Base-by-base conservation (phyloP, 345 rosid species). In the Zanthoxylum bungeanum region DNA sequence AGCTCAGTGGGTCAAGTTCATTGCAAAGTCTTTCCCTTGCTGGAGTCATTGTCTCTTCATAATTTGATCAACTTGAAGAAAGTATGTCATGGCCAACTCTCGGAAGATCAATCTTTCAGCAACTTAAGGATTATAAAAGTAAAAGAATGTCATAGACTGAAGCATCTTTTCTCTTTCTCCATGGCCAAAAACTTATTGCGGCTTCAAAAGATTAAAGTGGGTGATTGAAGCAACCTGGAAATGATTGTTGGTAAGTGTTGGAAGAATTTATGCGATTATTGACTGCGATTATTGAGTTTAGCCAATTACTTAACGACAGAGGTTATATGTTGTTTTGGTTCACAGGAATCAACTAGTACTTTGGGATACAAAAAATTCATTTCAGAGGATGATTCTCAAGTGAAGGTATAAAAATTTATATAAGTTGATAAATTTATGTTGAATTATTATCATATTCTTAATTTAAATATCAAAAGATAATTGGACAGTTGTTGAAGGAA, bases 1-100 rank as follows among this genome's bases (percentile, higher is more conserved):
- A 42, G 12, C 12, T 42, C 12, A 12, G 46, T 5, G 46, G 14
- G 27, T 12, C 2, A 17, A 16, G 12, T 16, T 24, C 55, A 0
- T 53, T 10, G 4, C 10, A 27, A 4, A 62, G 64, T 27, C 36
- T 76, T 57, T 39, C 71, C 68, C 2, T 0, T 1, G 25, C 22
- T 70, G 66, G 75, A 59, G 28, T 61, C 74, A 0, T 4, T 77
- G 28, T 19, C 27, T 61, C 64, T 64, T 40, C 9, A n/a, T 3
- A 68, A 60, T 64, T 64, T 80, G 72, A 53, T 16, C 8, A 55
- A 19, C n/a, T 69, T 73, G 69, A 52, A 67, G 73, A 28, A 70
- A 64, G 64, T 80, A 17, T 76, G 52, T 19, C 27, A 64, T 7
- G 77, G 66, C 2, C 53, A 5, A 37, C 44, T 39, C 19, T 25